Conservation (phyloP, 345 rosid species). For the Sisymbrium altissimum region DNA sequence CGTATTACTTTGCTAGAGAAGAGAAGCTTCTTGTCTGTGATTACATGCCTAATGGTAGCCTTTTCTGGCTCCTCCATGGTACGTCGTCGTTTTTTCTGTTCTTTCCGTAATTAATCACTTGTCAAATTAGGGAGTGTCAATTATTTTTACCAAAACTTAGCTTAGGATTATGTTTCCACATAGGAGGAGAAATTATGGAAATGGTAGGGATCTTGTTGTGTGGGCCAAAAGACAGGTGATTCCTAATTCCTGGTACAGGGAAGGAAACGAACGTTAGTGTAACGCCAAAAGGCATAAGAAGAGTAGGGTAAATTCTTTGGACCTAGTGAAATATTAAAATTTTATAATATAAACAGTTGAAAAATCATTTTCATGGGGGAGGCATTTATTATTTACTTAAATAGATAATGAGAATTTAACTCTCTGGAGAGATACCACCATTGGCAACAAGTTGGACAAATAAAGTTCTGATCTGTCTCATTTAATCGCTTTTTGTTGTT, state of each 20-base stretch:
- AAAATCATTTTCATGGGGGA: background rate
- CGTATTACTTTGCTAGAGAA: constrained; percentile 85
- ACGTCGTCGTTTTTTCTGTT: constrained; percentile 32
- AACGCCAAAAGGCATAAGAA: constrained; percentile 12
- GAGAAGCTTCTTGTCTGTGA: constrained; percentile 88
- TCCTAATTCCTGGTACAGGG: background rate
- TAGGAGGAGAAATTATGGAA: background rate
- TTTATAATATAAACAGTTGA: background rate
- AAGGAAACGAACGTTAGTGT: constrained; percentile 8
- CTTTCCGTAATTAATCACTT: background rate
- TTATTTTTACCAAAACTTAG: background rate
- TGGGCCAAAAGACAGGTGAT: constrained; percentile 18
- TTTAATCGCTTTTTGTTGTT: constrained; percentile 14
- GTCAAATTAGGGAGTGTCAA: background rate
- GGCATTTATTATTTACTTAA: constrained; percentile 5
- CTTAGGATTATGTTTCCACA: constrained; percentile 8
- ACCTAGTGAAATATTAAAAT: background rate
- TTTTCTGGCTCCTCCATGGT: constrained; percentile 98
- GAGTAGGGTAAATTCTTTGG: constrained; percentile 7
- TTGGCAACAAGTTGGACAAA: constrained; percentile 25
- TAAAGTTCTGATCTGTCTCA: constrained; percentile 31
- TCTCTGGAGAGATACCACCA: constrained; percentile 6
- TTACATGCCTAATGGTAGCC: constrained; percentile 81
- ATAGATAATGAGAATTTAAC: constrained; percentile 4
- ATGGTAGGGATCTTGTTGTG: background rate